These are phyloP conservation scores for Xylogone sp. DNA, from an alignment of 2,329 filamentous ascomycete species.

Conservation along the genomic window DNA sequence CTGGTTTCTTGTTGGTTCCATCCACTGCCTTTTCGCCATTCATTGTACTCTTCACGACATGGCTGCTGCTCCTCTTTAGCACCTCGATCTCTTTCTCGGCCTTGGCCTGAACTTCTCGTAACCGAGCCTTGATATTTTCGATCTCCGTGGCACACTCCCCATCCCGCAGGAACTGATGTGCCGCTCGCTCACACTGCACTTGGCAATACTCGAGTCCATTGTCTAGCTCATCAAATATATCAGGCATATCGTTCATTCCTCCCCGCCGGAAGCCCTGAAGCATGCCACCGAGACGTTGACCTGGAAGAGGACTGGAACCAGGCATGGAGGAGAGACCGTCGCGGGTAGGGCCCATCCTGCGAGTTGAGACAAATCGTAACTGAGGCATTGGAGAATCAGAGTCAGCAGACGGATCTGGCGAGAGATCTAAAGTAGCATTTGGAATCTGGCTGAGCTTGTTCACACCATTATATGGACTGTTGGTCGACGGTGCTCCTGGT, in stretches of 20 bases:
- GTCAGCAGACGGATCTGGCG: slow-evolving; percentile 8
- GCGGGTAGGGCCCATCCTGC: slow-evolving; percentile 32
- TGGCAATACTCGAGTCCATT: slow-evolving; percentile 77
- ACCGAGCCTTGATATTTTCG: slow-evolving; percentile 60
- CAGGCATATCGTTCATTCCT: slow-evolving; percentile 21
- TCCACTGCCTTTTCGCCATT: slow-evolving; percentile 1
- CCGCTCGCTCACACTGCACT: slow-evolving; percentile 77
- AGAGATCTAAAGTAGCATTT: slow-evolving; percentile 11
- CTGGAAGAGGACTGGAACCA: neutral
- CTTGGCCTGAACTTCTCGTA: slow-evolving; percentile 57
- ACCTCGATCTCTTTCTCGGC: slow-evolving; percentile 22
- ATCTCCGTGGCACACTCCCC: slow-evolving; percentile 81
- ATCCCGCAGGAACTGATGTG: slow-evolving; percentile 84
- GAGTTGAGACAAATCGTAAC: slow-evolving; percentile 35
- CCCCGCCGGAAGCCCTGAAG: slow-evolving; percentile 19
- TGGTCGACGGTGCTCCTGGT: neutral
- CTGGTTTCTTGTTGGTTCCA: slow-evolving; percentile 10
- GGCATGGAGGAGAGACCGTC: slow-evolving; percentile 13
- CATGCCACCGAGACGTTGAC: slow-evolving; percentile 8
- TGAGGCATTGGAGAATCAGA: slow-evolving; percentile 27
- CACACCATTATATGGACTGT: neutral
- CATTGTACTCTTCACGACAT: slow-evolving; percentile 8
- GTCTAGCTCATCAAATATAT: slow-evolving; percentile 71
- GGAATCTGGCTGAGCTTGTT: neutral
- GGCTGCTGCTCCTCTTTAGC: slow-evolving; percentile 10